Base-by-base conservation (phyloP, 2,329 filamentous ascomycete genomes). In the Aspergillus novoparasiticus region DNA sequence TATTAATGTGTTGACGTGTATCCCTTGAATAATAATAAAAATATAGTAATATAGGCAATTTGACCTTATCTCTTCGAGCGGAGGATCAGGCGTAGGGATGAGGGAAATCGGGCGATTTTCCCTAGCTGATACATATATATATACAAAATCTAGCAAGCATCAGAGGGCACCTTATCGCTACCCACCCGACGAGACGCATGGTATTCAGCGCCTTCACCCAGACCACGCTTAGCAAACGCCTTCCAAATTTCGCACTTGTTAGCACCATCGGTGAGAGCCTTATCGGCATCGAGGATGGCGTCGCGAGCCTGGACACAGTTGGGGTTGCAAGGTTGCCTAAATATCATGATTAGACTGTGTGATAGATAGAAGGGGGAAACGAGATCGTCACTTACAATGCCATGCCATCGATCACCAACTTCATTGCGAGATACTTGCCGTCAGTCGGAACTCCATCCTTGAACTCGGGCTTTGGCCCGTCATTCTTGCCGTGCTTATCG, bases 251-350 rank as follows among this genome's bases (percentile, higher is more conserved):
- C 64, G 26, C 66, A 68, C 8, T 58, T 41, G 48, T 68, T 68
- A n/a, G 34, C 45, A 1, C 66, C 60, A 2, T 51, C 43, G 6
- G 66, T 68, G 1, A 68, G 58, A 19, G 59, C 60, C 4, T 28
- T 53, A 21, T 68, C 66, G 12, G 64, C 66, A 14, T 68, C 66
- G 0, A 68, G 58, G 19, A 68, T 66, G 10, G 66, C 66, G 34
- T 68, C 64, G 4, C 66, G 62, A 12, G 60, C 66, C 26, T 63
- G 59, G 23, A 68, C 26, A 45, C 64, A 68, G 53, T 59, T 63
- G 23, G 66, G 66, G 21, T 61, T 66, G 57, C 66, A 68, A 4
- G 66, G 66, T 64, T 68, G 66, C 28, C 66, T 68, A 16, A 62
- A 45, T 6, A 6, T 10, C 5, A 21, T 16, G 23, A 30, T 50